Evolutionary conservation across 1,284 basidiomycete genomes (phyloP).

Genomic region (Pseudozyma tsukubaensis): DNA sequence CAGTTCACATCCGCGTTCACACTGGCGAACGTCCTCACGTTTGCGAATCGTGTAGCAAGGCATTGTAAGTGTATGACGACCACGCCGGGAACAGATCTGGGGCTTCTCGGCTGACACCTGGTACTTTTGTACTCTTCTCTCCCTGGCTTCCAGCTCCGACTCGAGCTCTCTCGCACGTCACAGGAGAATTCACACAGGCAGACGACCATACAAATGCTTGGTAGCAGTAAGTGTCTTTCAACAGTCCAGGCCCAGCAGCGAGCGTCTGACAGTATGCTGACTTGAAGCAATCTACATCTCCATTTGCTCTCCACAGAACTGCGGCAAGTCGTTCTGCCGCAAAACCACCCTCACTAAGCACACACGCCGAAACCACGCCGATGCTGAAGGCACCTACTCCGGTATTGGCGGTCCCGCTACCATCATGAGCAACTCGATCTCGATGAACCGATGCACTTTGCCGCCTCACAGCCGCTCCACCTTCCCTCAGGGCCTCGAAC

Average conservation of each 20-base stretch:
- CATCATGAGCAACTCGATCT: slow-evolving; percentile 48
- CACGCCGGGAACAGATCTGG: not conserved
- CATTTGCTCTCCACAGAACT: slow-evolving; percentile 15
- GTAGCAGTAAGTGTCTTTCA: slow-evolving; percentile 31
- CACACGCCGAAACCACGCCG: slow-evolving; percentile 65
- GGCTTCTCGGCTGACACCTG: not conserved
- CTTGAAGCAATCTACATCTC: not conserved
- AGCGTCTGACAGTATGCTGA: no score
- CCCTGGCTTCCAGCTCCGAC: slow-evolving; percentile 67
- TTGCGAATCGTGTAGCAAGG: slow-evolving; percentile 74
- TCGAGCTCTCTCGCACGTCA: slow-evolving; percentile 74
- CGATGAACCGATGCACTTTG: slow-evolving; percentile 25
- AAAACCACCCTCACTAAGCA: slow-evolving; percentile 71
- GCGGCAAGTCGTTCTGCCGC: slow-evolving; percentile 66
- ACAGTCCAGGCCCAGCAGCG: no score
- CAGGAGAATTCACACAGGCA: slow-evolving; percentile 78
- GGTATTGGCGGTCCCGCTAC: slow-evolving; percentile 23
- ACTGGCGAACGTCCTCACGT: slow-evolving; percentile 82
- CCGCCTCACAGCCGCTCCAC: slow-evolving; percentile 41
- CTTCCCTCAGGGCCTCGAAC: slow-evolving; percentile 38
- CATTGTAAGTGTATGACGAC: slow-evolving; percentile 46
- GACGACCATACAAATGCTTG: slow-evolving; percentile 68
- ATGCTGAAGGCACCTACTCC: slow-evolving; percentile 29
- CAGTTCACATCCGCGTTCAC: slow-evolving; percentile 85
- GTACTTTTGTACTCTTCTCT: not conserved